phyloP scores from a whole-genome alignment of 108 stramenopile genomes.

The Licmophora abbreviata region DNA sequence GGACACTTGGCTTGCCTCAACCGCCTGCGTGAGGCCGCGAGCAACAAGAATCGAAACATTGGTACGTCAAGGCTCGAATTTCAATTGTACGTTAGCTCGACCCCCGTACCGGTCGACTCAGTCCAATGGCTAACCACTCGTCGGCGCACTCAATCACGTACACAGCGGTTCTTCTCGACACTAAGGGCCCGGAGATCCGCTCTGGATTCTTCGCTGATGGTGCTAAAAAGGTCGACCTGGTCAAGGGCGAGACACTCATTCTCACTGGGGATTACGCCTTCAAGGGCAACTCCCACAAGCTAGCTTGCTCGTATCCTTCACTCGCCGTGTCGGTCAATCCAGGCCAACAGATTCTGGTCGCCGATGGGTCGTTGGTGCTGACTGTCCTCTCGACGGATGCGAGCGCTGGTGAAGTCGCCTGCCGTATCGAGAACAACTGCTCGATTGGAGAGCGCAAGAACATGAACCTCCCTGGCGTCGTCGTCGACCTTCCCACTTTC shows the following conservation, averaged over 20 bases:
- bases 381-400: conserved; percentile 73
- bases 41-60: conserved; percentile 61
- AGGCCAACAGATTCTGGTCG: conserved; percentile 90
- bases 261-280: conserved; percentile 82
- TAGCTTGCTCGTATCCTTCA: conserved; percentile 89
- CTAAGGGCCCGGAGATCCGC: conserved; percentile 96
- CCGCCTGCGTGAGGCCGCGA: conserved; percentile 68
- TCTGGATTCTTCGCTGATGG: conserved; percentile 89
- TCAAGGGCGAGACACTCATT: conserved; percentile 67
- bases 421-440: conserved; percentile 76
- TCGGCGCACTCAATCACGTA: background rate
- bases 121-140: too few species aligned
- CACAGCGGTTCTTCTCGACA: conserved; percentile 81
- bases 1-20: conserved; percentile 76
- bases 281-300: conserved; percentile 72
- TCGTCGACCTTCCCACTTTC: conserved; percentile 93
- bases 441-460: conserved; percentile 93
- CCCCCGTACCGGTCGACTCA: too few species aligned
- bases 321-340: conserved; percentile 81
- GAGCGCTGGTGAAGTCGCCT: conserved; percentile 53
- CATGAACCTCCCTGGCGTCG: conserved; percentile 98
- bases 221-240: conserved; percentile 63
- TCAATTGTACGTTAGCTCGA: too few species aligned
- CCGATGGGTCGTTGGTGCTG: conserved; percentile 91
- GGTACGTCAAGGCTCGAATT: conserved; percentile 46